Evolutionary conservation across 208 protist genomes (phyloP).

Genomic region (Endotrypanum monterogeii): DNA sequence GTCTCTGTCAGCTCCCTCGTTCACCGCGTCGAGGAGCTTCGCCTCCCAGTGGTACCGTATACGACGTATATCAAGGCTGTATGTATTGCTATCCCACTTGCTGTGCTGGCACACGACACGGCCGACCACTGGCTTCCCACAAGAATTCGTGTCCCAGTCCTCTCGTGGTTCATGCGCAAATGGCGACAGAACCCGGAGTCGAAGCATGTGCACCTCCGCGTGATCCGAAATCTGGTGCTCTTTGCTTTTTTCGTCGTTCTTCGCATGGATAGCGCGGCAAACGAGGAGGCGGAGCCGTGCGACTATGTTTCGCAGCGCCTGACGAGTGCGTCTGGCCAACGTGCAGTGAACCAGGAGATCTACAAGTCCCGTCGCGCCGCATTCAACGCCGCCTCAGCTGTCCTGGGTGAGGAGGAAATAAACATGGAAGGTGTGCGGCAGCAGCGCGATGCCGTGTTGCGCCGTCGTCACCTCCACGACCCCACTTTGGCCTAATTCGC

Average conservation of each 20-base stretch:
- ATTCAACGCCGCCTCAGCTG: constrained; percentile 61
- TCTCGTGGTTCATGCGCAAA: constrained; percentile 77
- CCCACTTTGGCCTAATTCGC: constrained; percentile 41
- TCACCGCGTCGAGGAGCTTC: constrained; percentile 63
- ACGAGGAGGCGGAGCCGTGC: constrained; percentile 48
- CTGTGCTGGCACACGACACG: constrained; percentile 82
- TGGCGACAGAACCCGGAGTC: constrained; percentile 68
- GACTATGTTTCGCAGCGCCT: constrained; percentile 79
- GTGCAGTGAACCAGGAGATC: constrained; percentile 65
- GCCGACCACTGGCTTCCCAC: constrained; percentile 75
- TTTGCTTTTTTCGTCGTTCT: constrained; percentile 76
- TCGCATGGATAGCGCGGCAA: constrained; percentile 39
- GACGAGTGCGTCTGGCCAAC: constrained; percentile 47
- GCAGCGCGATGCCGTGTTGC: constrained; percentile 82
- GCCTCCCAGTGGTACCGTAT: constrained; percentile 56
- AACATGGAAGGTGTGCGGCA: constrained; percentile 74
- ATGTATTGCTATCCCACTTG: constrained; percentile 69
- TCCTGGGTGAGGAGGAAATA: constrained; percentile 79
- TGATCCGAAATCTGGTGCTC: constrained; percentile 68
- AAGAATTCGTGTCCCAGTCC: constrained; percentile 48
- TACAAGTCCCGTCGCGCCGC: constrained; percentile 52
- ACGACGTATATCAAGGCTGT: constrained; percentile 62
- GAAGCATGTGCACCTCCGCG: constrained; percentile 53
- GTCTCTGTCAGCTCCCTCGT: constrained; percentile 72
- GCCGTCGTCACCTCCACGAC: constrained; percentile 79